These are phyloP conservation scores for Tulasnella sp. DNA, from an alignment of 768 basidiomycete species.

Conservation along the genomic window DNA sequence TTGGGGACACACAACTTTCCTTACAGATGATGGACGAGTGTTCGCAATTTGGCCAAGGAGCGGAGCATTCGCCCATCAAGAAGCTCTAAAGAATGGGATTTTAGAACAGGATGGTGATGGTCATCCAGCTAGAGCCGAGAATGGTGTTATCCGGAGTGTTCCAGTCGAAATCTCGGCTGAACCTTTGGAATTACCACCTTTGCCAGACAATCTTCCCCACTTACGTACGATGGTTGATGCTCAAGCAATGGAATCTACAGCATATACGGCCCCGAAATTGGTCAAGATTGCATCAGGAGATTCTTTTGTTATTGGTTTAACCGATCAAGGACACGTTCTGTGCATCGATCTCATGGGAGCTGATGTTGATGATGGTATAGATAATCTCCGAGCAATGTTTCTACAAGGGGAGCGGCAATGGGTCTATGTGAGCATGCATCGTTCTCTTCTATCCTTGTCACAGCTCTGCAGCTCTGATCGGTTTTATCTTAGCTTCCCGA, in stretches of 20 bases:
- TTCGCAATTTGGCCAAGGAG: constrained; percentile 61
- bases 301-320: constrained; percentile 60
- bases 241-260: constrained; percentile 21
- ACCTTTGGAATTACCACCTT: constrained; percentile 44
- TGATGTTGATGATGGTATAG: constrained; percentile 26
- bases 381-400: not conserved
- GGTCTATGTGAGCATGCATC: constrained; percentile 51
- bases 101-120: constrained; percentile 32
- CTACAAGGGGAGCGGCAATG: constrained; percentile 26
- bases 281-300: constrained; percentile 75
- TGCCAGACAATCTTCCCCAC: constrained; percentile 45
- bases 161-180: constrained; percentile 43
- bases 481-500: constrained; percentile 43
- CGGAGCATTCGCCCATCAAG: constrained; percentile 26
- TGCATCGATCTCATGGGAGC: constrained; percentile 33
- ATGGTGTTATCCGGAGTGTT: constrained; percentile 41
- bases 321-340: constrained; percentile 65
- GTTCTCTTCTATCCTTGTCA: not conserved
- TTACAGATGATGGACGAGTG: constrained; percentile 58
- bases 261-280: constrained; percentile 29
- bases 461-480: not conserved
- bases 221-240: constrained; percentile 30
- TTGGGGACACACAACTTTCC: constrained; percentile 63
- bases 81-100: constrained; percentile 35
- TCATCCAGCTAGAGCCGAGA: constrained; percentile 27